These are phyloP conservation scores for Vaccinium vitisidaea DNA, from an alignment of 148 eudicot species.

Conservation along the genomic window DNA sequence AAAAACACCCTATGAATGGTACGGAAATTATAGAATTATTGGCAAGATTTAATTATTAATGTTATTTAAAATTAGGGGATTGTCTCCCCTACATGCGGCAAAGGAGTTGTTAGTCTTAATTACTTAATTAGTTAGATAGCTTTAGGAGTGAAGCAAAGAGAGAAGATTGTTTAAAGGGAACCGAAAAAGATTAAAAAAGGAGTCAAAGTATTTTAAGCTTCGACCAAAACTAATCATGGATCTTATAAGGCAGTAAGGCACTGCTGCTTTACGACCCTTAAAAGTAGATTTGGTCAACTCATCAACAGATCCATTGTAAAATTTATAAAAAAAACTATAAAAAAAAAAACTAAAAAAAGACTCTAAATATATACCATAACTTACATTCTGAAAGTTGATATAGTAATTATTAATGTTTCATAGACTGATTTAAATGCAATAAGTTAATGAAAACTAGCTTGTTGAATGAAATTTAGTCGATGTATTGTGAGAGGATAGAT, in stretches of 20 bases:
- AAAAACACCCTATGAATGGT: not conserved
- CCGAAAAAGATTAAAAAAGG: not conserved
- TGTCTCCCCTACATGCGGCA: constrained; percentile 19
- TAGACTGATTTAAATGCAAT: no score
- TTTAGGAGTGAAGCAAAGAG: not conserved
- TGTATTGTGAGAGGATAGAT: no score
- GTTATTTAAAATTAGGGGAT: not conserved
- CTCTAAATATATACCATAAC: not conserved
- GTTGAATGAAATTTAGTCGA: no score
- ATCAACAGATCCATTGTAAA: not conserved
- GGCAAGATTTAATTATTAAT: not conserved
- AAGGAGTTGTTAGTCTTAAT: constrained; percentile 1
- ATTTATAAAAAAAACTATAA: not conserved
- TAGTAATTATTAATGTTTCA: no score
- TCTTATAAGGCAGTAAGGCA: not conserved
- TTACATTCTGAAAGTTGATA: not conserved
- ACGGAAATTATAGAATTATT: not conserved
- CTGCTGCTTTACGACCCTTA: constrained; percentile 6
- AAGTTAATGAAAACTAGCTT: no score
- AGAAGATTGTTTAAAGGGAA: not conserved
- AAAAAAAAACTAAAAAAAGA: not conserved
- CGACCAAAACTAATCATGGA: constrained; percentile 20
- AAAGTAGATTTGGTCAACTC: constrained; percentile 10
- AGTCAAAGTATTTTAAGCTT: constrained; percentile 13
- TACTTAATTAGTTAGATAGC: constrained; percentile 3